Evolutionary conservation across 805 yeast species (phyloP), one percentile per base, ranked within the genome.

Genomic region (Saccharomycopsis sp.): DNA sequence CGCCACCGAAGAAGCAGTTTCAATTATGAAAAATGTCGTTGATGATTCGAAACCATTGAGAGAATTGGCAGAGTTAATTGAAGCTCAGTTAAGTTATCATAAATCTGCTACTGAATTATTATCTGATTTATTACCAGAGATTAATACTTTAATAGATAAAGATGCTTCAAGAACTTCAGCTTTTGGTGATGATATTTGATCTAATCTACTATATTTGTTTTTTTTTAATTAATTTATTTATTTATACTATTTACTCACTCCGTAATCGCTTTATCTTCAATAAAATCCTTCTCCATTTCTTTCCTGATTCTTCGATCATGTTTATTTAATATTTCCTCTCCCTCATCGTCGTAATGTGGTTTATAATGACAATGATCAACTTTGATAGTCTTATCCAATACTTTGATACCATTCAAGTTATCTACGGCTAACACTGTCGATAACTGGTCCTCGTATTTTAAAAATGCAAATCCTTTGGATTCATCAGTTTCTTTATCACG

Each of bases 381-480:
- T 45, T 74, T 65, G 2, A 81, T 53, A 7, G 50, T 42, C 27
- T 73, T 60, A 7, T 80, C 85, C 34, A 72, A 68, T 1, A 85
- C 50, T 22, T 57, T 63, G 1, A 68, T 59, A 1, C 96, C 95
- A 58, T 86, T 85, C 51, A 90, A 67, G 58, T 90, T 90, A 61
- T 90, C 97, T 2, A 90, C 80, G 0, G 97, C 96, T 22, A 90
- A 65, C 0, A 86, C 73, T 16, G 95, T 78, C 2, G 94, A 82
- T 40, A 83, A 66, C 61, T 79, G 85, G 54, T 85, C 86, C 53
- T 82, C 90, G 56, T 85, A 90, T 60, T 86, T 85, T 52, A 90
- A 60, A 64, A 79, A 88, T 3, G 82, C 93, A 67, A 81, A 85
- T 4, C 95, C 93, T 44, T 71, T 69, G 2, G 86, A 77, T 44